Conservation (phyloP, 192 early-diverging fungal genomes). For the Umbelopsis isabellina region DNA sequence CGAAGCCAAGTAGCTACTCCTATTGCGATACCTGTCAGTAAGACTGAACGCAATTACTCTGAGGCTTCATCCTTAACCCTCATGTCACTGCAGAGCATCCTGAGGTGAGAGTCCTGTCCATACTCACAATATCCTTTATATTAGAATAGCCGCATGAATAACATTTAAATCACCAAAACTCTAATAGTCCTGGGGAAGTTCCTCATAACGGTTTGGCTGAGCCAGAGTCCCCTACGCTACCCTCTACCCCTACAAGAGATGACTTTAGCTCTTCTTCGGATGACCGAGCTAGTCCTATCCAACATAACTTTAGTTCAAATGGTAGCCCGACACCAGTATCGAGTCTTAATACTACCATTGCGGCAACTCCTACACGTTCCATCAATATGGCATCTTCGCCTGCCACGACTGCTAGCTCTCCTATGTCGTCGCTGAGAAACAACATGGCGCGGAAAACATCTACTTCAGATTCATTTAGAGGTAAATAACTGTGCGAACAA, state of each 20-base stretch:
- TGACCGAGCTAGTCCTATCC: slow-evolving; percentile 9
- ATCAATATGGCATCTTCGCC: neutral
- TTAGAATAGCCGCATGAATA: too few relatives aligned
- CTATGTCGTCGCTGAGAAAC: neutral
- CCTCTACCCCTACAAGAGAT: slow-evolving; percentile 12
- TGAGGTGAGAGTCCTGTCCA: neutral
- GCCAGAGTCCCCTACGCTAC: slow-evolving; percentile 9
- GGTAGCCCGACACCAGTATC: slow-evolving; percentile 8
- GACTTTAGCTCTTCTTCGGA: slow-evolving; percentile 8
- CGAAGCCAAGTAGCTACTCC: neutral
- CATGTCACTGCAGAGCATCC: slow-evolving; percentile 19
- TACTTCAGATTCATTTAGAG: slow-evolving; percentile 13
- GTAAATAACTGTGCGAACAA: neutral
- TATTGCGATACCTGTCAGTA: slow-evolving; percentile 8
- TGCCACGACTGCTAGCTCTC: neutral
- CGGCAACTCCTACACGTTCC: slow-evolving; percentile 4
- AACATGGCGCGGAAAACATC: slow-evolving; percentile 6
- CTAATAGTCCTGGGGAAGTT: slow-evolving; percentile 2
- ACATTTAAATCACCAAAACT: too few relatives aligned
- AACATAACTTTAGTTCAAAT: slow-evolving; percentile 8
- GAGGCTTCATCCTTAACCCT: slow-evolving; percentile 11
- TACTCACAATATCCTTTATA: neutral
- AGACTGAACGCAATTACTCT: slow-evolving; percentile 14
- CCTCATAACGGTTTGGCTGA: slow-evolving; percentile 5
- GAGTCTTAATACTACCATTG: slow-evolving; percentile 8